Percentiles rank a stretch among this genome's conserved stretches.
These are phyloP conservation scores for Grosmannia serpens DNA, from an alignment of 2,329 filamentous ascomycete species.

Conservation along the genomic window DNA sequence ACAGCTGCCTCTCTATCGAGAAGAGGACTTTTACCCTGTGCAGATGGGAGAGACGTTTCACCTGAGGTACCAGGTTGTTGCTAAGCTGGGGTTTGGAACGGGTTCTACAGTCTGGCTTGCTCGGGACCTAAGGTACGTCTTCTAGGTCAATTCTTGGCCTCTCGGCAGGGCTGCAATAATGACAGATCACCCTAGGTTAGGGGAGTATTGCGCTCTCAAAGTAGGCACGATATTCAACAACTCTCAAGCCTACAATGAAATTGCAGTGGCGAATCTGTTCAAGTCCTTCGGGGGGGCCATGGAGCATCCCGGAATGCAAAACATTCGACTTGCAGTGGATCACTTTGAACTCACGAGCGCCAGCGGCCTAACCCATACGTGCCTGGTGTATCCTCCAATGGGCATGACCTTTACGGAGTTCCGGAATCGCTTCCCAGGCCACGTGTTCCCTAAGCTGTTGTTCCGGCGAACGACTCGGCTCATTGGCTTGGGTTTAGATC, in stretches of 20 bases:
- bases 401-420: not conserved
- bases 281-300: not conserved
- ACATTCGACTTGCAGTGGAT: not conserved
- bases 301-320: not conserved
- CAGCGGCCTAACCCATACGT: not conserved
- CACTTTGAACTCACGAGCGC: not conserved
- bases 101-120: not conserved
- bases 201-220: not conserved
- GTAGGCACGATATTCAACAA: not conserved
- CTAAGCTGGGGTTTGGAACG: not conserved
- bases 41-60: not conserved
- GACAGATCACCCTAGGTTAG: not conserved
- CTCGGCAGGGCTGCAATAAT: not conserved
- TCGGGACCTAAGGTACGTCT: not conserved
- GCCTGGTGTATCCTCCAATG: not conserved
- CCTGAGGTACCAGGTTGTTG: not conserved
- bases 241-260: not conserved
- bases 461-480: not conserved
- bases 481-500: not conserved
- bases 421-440: not conserved
- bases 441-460: not conserved
- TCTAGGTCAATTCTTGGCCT: not conserved
- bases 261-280: not conserved
- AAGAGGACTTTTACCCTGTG: not conserved
- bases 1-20: not conserved